A percentile compares a stretch with the other conserved stretches of the same genome.
Evolutionary conservation across 176 grass and related monocot species (phyloP).

Genomic region (Thinopyrum elongatum): DNA sequence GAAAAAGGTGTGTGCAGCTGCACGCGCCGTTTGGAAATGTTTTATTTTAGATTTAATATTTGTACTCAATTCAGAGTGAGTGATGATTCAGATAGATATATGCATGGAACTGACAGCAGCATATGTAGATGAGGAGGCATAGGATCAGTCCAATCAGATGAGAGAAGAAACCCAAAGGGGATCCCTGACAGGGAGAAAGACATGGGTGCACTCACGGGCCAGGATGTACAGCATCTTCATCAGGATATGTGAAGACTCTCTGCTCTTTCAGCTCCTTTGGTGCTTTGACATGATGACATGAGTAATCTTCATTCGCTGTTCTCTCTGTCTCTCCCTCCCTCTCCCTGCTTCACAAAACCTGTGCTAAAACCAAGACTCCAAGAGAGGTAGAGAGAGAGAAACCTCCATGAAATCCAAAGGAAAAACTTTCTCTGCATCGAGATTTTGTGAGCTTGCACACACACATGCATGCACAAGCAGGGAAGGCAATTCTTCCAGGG

Average conservation of each 20-base stretch:
- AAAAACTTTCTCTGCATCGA: not conserved
- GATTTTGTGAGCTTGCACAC: not conserved
- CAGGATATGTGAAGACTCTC: not conserved
- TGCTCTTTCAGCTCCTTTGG: not conserved
- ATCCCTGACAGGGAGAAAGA: not conserved
- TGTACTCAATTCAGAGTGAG: not conserved
- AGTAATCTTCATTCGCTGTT: no score
- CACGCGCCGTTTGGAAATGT: no score
- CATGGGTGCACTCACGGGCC: conserved; percentile 21
- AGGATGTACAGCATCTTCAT: not conserved
- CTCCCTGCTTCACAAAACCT: conserved; percentile 18
- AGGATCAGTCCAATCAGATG: not conserved
- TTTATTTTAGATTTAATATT: not conserved
- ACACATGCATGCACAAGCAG: not conserved
- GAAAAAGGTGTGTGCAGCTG: not conserved
- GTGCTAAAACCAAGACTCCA: not conserved
- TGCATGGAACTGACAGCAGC: not conserved
- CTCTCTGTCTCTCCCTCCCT: not conserved
- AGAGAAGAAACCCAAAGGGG: not conserved
- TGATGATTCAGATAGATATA: not conserved
- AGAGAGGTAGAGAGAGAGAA: not conserved
- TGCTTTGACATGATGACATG: not conserved
- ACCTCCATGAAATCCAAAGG: not conserved
- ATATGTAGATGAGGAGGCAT: not conserved
- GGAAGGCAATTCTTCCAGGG: not conserved